Evolutionary conservation across 306 rosid genomes (phyloP).

Genomic region (Hippophae gyantsensis): DNA sequence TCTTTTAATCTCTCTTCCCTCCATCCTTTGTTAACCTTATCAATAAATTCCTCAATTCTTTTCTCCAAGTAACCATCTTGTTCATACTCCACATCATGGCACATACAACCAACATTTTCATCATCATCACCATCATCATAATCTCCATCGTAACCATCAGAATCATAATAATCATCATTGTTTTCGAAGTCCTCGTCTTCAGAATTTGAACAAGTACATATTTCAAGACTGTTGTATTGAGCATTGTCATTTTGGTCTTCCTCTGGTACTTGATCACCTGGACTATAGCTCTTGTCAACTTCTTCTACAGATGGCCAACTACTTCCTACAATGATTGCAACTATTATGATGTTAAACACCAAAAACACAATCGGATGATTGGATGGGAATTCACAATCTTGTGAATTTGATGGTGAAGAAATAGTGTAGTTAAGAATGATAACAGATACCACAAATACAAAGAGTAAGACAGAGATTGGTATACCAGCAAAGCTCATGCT

Average conservation of each 20-base stretch:
- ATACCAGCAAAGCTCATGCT: no score
- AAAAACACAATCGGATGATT: conserved; percentile 25
- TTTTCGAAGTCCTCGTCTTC: no score
- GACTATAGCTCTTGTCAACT: conserved; percentile 5
- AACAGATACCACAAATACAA: no score
- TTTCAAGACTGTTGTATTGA: no score
- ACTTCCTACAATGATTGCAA: conserved; percentile 17
- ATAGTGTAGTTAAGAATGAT: not conserved
- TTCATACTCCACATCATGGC: conserved; percentile 17
- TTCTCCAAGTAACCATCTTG: conserved; percentile 18
- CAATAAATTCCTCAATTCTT: conserved; percentile 31
- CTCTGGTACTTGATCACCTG: not conserved
- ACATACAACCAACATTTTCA: conserved; percentile 1
- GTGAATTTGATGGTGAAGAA: conserved; percentile 9
- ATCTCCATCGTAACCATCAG: not conserved
- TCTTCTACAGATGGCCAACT: conserved; percentile 14
- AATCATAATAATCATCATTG: no score
- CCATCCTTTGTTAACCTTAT: conserved; percentile 26
- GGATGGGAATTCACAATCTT: conserved; percentile 6
- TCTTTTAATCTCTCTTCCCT: conserved; percentile 27
- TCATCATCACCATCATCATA: conserved; percentile 8
- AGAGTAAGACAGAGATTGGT: no score
- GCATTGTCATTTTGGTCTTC: no score
- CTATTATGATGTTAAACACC: conserved; percentile 23
- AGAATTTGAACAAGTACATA: no score